A percentile compares a stretch with the other conserved stretches of the same genome.
Conservation (phyloP, 2,329 filamentous ascomycete species). For the Aspergillus latus region DNA sequence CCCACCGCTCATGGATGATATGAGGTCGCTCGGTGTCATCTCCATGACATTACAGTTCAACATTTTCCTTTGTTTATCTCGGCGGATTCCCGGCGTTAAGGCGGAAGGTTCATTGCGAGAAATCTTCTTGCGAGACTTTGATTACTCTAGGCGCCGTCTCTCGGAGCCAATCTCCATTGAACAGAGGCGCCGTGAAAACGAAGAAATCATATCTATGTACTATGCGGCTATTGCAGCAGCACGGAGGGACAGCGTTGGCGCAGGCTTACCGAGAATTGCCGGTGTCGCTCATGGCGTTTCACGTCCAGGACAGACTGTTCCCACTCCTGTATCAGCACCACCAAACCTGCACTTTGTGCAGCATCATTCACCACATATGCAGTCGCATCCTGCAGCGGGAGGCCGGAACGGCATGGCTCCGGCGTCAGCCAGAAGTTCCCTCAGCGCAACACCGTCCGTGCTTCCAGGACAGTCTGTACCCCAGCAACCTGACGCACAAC, state of each 20-base stretch:
- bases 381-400: neutral
- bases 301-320: neutral
- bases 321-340: neutral
- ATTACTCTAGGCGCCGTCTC: slow-evolving; percentile 21
- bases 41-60: slow-evolving; percentile 56
- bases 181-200: slow-evolving; percentile 17
- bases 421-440: neutral
- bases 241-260: neutral
- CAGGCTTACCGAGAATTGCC: neutral
- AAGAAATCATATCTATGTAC: slow-evolving; percentile 19
- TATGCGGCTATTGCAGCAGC: slow-evolving; percentile 2
- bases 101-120: slow-evolving; percentile 18
- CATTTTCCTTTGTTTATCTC: slow-evolving; percentile 46
- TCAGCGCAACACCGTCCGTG: neutral
- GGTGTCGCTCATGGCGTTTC: neutral
- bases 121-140: slow-evolving; percentile 23
- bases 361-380: neutral
- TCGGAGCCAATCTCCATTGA: neutral
- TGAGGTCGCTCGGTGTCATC: slow-evolving; percentile 50
- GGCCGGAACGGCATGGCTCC: neutral
- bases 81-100: slow-evolving; percentile 24
- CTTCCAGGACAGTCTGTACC: neutral
- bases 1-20: slow-evolving; percentile 59
- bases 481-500: neutral
- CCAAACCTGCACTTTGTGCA: neutral